Base-by-base conservation (phyloP, 495 filamentous ascomycete genomes). In the Tricharina praecox region DNA sequence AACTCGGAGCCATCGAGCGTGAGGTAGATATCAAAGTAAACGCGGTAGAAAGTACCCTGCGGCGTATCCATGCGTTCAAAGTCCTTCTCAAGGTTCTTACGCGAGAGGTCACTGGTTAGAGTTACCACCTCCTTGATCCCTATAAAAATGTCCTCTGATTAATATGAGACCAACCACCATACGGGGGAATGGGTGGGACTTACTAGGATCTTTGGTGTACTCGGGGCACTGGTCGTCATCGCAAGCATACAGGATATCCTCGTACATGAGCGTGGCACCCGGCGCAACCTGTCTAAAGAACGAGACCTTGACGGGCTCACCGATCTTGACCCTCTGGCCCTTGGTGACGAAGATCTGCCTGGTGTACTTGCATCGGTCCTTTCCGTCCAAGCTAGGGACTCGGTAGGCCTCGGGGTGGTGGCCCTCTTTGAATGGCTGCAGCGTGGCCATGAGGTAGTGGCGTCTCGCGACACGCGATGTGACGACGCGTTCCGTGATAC, bases 1-100 rank as follows among this genome's bases (percentile, higher is more conserved):
- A 97, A 97, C 63, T 97, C 90, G 50, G 80, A 87, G 33, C 90
- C 90, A 59, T 97, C 90, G 15, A 97, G 78, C 7, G 90, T 95
- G 43, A 97, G 82, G 64, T 94, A 62, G 50, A 78, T 77, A 54
- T 78, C 76, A 53, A 76, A 77, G 60, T 77, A 78, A 25, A 84
- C 78, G 50, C 90, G 81, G 72, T 97, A 97, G 67, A 97, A 97
- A 10, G 87, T 93, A 47, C 90, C 90, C 62, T 97, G 90, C 1
- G 90, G 90, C 3, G 90, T 97, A 64, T 97, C 90, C 90, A 97
- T 97, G 56, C 92, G 77, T 67, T 97, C 90, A 50, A 97, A 97
- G 62, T 97, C 90, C 63, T 93, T 96, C 64, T 97, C 90, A 1
- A 97, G 77, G 62, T 95, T 96, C 72, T 97, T 97, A 51, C 90